A percentile compares a stretch with the other conserved stretches of the same genome.
Evolutionary conservation across 768 basidiomycete species (phyloP).

Genomic region (Serendipita indica): DNA sequence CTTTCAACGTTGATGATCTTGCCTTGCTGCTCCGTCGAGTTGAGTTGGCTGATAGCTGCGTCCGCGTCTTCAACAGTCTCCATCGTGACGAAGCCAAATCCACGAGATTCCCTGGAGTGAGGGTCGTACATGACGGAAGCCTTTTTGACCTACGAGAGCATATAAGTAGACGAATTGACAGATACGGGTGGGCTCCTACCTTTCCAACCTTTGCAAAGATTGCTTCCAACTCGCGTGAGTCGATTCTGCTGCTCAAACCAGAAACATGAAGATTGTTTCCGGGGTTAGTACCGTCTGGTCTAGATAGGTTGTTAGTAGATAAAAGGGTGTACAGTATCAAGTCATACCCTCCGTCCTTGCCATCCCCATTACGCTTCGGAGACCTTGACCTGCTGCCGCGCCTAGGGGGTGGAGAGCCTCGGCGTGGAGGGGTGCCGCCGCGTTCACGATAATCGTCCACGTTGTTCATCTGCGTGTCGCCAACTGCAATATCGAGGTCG

Average conservation of each 20-base stretch:
- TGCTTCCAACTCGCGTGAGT: constrained; percentile 76
- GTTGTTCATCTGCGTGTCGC: constrained; percentile 9
- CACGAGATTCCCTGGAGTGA: constrained; percentile 54
- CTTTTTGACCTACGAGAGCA: constrained; percentile 38
- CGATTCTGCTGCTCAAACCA: constrained; percentile 43
- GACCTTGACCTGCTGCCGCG: constrained; percentile 9
- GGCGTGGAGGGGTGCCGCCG: constrained; percentile 3
- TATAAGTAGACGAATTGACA: neutral
- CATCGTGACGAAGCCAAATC: constrained; percentile 86
- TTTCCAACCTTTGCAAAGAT: constrained; percentile 80
- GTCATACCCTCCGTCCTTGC: constrained; percentile 1
- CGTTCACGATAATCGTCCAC: constrained; percentile 4
- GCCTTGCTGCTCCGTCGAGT: constrained; percentile 73
- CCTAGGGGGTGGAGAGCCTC: neutral
- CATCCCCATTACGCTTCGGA: constrained; percentile 9
- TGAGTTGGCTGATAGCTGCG: constrained; percentile 72
- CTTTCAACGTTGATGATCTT: constrained; percentile 82
- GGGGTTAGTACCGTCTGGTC: constrained; percentile 30
- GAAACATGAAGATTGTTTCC: constrained; percentile 57
- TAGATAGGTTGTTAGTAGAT: neutral
- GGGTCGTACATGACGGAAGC: constrained; percentile 53
- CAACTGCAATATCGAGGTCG: constrained; percentile 6
- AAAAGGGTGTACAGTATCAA: neutral
- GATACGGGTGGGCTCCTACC: constrained; percentile 30
- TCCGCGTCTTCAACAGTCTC: constrained; percentile 77